Base-by-base conservation (phyloP, 768 basidiomycete species). In the Boletellus sp. region DNA sequence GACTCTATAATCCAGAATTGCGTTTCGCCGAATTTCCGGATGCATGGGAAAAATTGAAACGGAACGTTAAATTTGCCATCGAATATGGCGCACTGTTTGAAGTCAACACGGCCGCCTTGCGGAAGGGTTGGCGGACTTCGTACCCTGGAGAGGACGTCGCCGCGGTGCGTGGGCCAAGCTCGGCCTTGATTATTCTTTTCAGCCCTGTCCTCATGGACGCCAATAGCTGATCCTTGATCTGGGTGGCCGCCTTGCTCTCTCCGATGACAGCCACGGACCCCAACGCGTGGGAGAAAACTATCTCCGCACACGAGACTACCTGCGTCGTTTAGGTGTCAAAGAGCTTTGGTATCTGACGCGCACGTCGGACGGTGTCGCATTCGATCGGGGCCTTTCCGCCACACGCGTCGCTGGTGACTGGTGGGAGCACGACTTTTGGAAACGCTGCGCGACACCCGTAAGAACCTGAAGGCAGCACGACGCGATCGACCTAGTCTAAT, bases 251-350 rank as follows among this genome's bases (percentile, higher is more conserved):
- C 81, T 96, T 55, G 79, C 85, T 17, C 76, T 99, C 23, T 98
- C 95, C 6, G 96, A 98, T 64, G 96, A 98, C 70, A 94, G 94
- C 45, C 96, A 99, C 61, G 93, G 91, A 1, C 87, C 92, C 2
- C 80, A 83, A 26, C 82, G 83, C 9, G 93, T 98, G 47, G 94
- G 93, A 0, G 73, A 92, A 50, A 92, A 97, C 67, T 99, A 97
- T 59, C 61, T 71, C 47, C 74, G 78, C 17, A 67, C 87, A 53
- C 73, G 72, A 41, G 73, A 75, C 11, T 98, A 97, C 67, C 72
- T 93, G 24, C 70, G 72, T 40, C 70, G 70, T 3, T 63, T 78
- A n/a, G 80, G 78, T 4, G 75, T 96, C 24, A 58, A 69, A 10
- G 81, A 87, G 50, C 61, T 90, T 4, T 90, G 85, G 85, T 78